Percentiles rank a stretch among this genome's conserved stretches.
phyloP scores from a whole-genome alignment of 2,329 filamentous ascomycete genomes.

The Exophiala aquamarina region DNA sequence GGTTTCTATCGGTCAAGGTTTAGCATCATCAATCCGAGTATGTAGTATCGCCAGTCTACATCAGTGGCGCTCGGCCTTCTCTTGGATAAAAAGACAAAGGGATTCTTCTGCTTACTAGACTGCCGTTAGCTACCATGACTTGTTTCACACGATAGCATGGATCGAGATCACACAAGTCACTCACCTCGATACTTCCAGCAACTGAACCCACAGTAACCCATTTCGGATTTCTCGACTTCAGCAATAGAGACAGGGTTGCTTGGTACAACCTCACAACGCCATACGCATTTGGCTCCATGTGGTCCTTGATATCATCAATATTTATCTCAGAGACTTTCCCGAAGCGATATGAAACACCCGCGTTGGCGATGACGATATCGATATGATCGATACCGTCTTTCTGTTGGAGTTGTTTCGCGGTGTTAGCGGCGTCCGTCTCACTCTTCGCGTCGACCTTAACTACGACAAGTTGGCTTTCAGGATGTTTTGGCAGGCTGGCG shows the following conservation, averaged over 20 bases:
- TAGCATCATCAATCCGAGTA: no score
- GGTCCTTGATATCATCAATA: conserved; percentile 25
- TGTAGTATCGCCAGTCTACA: no score
- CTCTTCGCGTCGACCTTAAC: conserved; percentile 44
- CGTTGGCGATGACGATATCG: conserved; percentile 55
- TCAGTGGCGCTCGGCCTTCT: no score
- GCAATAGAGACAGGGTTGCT: conserved; percentile 42
- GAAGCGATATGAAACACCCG: conserved; percentile 38
- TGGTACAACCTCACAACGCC: conserved; percentile 47
- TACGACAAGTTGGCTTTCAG: conserved; percentile 39
- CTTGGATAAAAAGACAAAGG: no score
- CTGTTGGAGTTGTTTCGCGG: conserved; percentile 32
- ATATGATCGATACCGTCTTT: conserved; percentile 41
- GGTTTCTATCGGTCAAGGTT: no score
- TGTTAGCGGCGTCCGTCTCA: conserved; percentile 34
- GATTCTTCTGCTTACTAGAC: no score
- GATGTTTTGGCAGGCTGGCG: conserved; percentile 35
- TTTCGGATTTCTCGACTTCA: conserved; percentile 23
- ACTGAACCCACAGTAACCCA: not conserved
- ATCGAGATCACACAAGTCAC: no score
- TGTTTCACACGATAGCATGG: no score
- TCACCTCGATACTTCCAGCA: not conserved
- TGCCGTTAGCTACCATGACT: no score
- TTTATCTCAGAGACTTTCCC: conserved; percentile 19
- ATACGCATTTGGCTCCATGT: conserved; percentile 35